These are phyloP conservation scores for Pseudognaphalium luteoalbum DNA, from an alignment of 129 eudicot genomes.

Conservation along the genomic window DNA sequence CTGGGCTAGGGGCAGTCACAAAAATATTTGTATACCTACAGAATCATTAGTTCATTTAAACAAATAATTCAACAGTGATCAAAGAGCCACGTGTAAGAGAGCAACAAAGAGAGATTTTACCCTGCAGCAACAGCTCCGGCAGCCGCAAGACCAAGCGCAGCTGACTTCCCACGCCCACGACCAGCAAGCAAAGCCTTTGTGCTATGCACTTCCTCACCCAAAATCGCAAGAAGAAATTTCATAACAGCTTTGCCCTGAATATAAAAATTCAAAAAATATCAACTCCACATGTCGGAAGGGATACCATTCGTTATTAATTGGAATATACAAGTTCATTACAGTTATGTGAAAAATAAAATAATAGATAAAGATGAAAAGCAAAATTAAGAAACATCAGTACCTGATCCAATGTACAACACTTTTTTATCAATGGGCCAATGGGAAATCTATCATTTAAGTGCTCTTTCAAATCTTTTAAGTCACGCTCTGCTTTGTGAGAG, in stretches of 20 bases:
- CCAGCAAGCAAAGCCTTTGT: conserved; percentile 59
- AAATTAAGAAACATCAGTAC: conserved; percentile 27
- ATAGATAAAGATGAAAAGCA: neutral
- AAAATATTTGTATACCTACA: conserved; percentile 79
- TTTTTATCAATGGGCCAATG: conserved; percentile 70
- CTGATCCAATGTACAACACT: conserved; percentile 86
- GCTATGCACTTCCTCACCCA: neutral
- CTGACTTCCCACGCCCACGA: conserved; percentile 99
- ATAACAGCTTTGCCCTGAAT: neutral
- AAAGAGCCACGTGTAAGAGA: conserved; percentile 2
- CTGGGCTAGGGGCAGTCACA: conserved; percentile 76
- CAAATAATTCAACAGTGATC: neutral
- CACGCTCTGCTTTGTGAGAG: conserved; percentile 71
- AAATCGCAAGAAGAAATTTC: neutral
- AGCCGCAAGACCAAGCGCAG: conserved; percentile 90
- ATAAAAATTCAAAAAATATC: neutral
- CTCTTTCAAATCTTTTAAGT: conserved; percentile 72
- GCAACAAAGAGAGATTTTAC: conserved; percentile 33
- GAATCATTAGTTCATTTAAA: conserved; percentile 17
- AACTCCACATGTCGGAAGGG: neutral
- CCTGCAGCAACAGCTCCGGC: conserved; percentile 96
- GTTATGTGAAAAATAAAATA: neutral
- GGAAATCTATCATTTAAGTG: conserved; percentile 71
- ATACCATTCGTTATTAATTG: too few species aligned
- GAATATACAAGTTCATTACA: neutral